These are phyloP conservation scores for Cercospora zeae-maydis DNA, from an alignment of 2,329 filamentous ascomycete genomes.

Conservation along the genomic window DNA sequence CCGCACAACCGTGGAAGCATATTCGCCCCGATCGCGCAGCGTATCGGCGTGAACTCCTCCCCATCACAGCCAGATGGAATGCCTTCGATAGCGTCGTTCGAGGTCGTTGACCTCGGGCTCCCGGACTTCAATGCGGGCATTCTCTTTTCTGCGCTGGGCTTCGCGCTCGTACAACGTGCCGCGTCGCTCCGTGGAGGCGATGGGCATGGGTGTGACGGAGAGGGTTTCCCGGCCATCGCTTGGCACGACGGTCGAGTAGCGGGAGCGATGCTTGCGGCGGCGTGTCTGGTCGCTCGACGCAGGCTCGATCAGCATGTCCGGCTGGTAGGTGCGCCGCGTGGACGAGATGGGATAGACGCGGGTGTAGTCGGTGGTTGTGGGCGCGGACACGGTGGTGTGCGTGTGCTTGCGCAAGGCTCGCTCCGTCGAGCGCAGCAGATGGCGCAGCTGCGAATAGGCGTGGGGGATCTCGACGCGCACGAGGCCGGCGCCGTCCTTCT, in stretches of 20 bases:
- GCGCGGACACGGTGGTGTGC: background rate
- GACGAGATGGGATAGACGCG: slow-evolving; percentile 41
- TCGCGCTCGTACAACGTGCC: slow-evolving; percentile 20
- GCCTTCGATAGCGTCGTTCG: background rate
- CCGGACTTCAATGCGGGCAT: slow-evolving; percentile 21
- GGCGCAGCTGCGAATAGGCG: slow-evolving; percentile 40
- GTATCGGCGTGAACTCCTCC: background rate
- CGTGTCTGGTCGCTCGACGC: slow-evolving; percentile 9
- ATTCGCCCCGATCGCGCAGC: background rate
- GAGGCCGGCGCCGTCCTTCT: slow-evolving; percentile 36
- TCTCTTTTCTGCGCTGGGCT: slow-evolving; percentile 15
- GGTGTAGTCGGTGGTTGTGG: slow-evolving; percentile 38
- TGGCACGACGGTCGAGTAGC: slow-evolving; percentile 23
- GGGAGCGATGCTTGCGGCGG: slow-evolving; percentile 13
- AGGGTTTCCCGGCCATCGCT: slow-evolving; percentile 15
- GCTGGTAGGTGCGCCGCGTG: slow-evolving; percentile 31
- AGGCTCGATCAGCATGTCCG: slow-evolving; percentile 14
- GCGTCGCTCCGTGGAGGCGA: slow-evolving; percentile 9
- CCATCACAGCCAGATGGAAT: slow-evolving; percentile 2
- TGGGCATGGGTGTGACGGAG: slow-evolving; percentile 1
- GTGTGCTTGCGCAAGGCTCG: slow-evolving; percentile 36
- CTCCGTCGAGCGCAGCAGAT: slow-evolving; percentile 43
- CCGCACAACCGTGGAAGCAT: background rate
- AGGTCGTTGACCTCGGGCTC: slow-evolving; percentile 15
- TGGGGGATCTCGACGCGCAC: slow-evolving; percentile 46